phyloP scores from a whole-genome alignment of 768 basidiomycete genomes.

The Daedalea quercina region DNA sequence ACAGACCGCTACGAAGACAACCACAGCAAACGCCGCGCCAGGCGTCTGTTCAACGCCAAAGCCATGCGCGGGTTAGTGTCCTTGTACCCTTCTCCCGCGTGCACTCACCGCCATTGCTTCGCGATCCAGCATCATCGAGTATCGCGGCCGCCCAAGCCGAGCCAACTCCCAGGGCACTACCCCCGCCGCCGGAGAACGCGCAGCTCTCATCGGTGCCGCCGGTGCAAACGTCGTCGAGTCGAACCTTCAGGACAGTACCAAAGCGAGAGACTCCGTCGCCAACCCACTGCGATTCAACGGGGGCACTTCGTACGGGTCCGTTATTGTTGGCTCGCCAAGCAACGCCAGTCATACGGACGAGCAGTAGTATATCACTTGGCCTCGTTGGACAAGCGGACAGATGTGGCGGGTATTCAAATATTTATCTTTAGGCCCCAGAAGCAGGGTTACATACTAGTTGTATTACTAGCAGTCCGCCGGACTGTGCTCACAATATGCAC shows the following conservation, averaged over 20 bases:
- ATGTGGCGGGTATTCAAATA: no score
- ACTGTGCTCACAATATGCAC: no score
- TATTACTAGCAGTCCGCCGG: no score
- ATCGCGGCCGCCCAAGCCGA: constrained; percentile 10
- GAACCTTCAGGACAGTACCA: no score
- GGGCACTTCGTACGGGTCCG: not conserved
- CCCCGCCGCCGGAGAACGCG: constrained; percentile 15
- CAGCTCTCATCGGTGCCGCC: constrained; percentile 9
- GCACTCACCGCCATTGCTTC: not conserved
- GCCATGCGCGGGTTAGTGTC: constrained; percentile 69
- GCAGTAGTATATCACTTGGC: not conserved
- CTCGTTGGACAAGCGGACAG: no score
- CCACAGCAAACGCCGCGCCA: constrained; percentile 67
- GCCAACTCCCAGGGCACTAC: constrained; percentile 9
- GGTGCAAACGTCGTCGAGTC: no score
- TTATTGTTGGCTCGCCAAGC: not conserved
- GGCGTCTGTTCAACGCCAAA: constrained; percentile 61
- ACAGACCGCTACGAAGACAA: constrained; percentile 90
- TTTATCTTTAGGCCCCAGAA: no score
- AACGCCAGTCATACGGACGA: not conserved
- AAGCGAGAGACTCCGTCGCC: no score
- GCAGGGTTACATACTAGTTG: no score
- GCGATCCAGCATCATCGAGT: constrained; percentile 19
- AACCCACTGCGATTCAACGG: no score
- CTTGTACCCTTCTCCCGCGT: not conserved